Evolutionary conservation across 2,329 filamentous ascomycete species (phyloP), one percentile per base, ranked within the genome.

Genomic region (Colletotrichum viniferum): DNA sequence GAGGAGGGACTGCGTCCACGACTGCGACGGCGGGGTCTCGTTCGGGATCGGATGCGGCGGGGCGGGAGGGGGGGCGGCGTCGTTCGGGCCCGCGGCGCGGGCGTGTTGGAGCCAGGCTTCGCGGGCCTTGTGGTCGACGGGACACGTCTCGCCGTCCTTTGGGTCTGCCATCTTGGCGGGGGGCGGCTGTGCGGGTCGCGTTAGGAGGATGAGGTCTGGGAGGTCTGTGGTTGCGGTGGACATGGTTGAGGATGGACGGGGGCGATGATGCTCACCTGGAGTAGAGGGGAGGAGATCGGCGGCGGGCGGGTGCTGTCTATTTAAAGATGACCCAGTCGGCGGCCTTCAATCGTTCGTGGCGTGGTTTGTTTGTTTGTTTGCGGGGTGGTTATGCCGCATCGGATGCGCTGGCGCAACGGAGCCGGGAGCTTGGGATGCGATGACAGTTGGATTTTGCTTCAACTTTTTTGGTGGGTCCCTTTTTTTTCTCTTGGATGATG

Each of bases 31-130:
- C 64, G 69, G 52, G 30, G 60, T 69, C 26, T 55, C 12, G 62
- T 76, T 74, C 34, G 62, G 72, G 77, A 77, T 81, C 67, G 81
- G 78, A 77, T 81, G 69, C 81, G 78, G 34, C 79, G 76, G 36
- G 77, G 30, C 52, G 68, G 64, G 58, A 13, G 34, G 2, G 79
- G 21, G 79, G 78, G 70, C 81, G 82, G 77, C 82, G 79, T 58
- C 58, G 80, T 84, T 78, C 77, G 84, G 79, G 80, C 85, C 85
- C 84, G 89, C 86, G 82, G 91, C 84, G 77, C 86, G 87, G 58
- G 93, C 92, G 81, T 95, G 92, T 74, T 90, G 88, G 43, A 98
- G 90, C 96, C 96, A 99, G 80, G 94, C 92, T 80, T 96, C 94
- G 80, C 97, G 94, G 70, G 95, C 94, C 81, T 95, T 94, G 86